A percentile compares a stretch with the other conserved stretches of the same genome.
These are phyloP conservation scores for Bacidia rubella DNA, from an alignment of 495 filamentous ascomycete genomes.

Conservation along the genomic window DNA sequence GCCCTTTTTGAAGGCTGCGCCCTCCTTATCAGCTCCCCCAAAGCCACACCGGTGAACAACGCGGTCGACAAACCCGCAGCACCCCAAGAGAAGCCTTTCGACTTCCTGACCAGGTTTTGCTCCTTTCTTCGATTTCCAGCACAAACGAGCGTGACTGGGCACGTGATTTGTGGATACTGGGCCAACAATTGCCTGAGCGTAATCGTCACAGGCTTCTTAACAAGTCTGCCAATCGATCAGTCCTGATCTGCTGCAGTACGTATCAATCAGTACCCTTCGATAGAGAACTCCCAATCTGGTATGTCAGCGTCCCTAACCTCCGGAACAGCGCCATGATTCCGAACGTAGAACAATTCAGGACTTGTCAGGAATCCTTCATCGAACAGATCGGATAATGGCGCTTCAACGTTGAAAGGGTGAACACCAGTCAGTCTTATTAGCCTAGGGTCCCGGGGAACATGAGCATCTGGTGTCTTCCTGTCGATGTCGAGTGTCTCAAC, in stretches of 20 bases:
- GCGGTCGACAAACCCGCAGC: conserved; percentile 80
- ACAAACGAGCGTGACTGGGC: conserved; percentile 83
- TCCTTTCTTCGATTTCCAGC: conserved; percentile 91
- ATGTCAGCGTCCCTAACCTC: conserved; percentile 58
- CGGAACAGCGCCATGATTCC: conserved; percentile 87
- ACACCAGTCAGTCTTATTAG: conserved; percentile 81
- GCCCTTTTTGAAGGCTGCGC: conserved; percentile 59
- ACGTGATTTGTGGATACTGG: conserved; percentile 73
- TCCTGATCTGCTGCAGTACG: background rate
- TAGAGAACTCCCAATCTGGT: conserved; percentile 67
- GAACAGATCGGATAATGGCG: conserved; percentile 67
- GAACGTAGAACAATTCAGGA: conserved; percentile 89
- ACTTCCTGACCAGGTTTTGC: conserved; percentile 83
- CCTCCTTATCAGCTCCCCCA: conserved; percentile 56
- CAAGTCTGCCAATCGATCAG: conserved; percentile 35
- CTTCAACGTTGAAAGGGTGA: conserved; percentile 91
- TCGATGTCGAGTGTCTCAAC: conserved; percentile 59
- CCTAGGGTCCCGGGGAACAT: conserved; percentile 77
- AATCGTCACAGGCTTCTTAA: conserved; percentile 63
- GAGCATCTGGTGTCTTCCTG: conserved; percentile 67
- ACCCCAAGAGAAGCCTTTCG: conserved; percentile 95
- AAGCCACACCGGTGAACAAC: conserved; percentile 72
- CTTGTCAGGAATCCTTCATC: conserved; percentile 82
- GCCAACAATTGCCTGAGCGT: conserved; percentile 59
- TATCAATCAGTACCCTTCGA: conserved; percentile 56